A percentile compares a stretch with the other conserved stretches of the same genome.
phyloP scores from a whole-genome alignment of 1,139 yeast species.

The Saccharomyces hybrid region DNA sequence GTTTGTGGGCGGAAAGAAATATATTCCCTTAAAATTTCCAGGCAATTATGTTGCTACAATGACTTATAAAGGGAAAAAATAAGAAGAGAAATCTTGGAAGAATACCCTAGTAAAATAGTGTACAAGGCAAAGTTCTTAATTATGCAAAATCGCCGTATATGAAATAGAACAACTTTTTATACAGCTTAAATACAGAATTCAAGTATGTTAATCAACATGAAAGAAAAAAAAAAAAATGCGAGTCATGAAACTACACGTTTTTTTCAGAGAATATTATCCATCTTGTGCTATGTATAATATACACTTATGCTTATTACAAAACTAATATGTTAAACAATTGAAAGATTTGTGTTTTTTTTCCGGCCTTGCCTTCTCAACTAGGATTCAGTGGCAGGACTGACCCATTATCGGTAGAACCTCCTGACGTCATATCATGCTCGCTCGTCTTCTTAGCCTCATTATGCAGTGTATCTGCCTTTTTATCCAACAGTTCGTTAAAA shows the following conservation, averaged over 20 bases:
- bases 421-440: neutral
- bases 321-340: neutral
- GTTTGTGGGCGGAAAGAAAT: no score
- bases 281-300: conserved; percentile 5
- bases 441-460: neutral
- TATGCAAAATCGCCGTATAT: no score
- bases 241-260: neutral
- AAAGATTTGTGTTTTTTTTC: neutral
- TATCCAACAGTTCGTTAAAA: neutral
- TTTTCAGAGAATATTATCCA: neutral
- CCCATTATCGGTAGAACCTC: conserved; percentile 11
- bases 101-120: no score
- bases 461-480: neutral
- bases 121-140: no score
- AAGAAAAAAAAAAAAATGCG: neutral
- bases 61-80: no score
- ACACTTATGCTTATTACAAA: neutral
- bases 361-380: conserved; percentile 17
- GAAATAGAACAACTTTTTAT: no score
- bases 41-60: no score
- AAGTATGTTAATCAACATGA: neutral
- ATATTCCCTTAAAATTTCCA: no score
- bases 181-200: neutral
- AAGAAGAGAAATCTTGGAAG: no score
- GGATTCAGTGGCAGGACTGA: conserved; percentile 35